Evolutionary conservation across 495 filamentous ascomycete genomes (phyloP), one percentile per base, ranked within the genome.

Genomic region (Viridothelium virens): DNA sequence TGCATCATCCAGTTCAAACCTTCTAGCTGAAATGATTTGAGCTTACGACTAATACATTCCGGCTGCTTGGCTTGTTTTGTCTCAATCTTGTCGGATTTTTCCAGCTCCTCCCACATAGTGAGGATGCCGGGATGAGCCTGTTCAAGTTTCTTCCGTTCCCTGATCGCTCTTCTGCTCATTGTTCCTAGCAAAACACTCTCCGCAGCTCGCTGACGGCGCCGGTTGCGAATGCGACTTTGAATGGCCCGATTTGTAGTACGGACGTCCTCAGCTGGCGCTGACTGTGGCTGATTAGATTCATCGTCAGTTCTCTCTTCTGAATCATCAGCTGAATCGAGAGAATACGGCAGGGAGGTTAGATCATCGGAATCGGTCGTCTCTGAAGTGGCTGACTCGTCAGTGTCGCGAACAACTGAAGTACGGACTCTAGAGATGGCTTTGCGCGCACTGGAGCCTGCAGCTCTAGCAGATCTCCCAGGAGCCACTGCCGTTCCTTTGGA

Each of bases 1-100:
- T 79, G 83, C 66, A 82, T 86, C 89, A 98, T 93, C 94, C 94
- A 98, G 66, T 91, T 86, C 46, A 98, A 77, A 6, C 94, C 94
- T 75, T 97, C 89, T 16, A 95, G 86, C 70, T 98, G 94, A 75
- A 97, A 97, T 1, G 87, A 86, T 75, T 97, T 94, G 62, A 98
- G 79, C 44, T 85, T 86, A 25, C 93, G 86, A 39, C 81, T 89
- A 68, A 98, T 96, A 3, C 83, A 85, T 7, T 75, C 73, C 25
- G 94, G 94, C 72, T 98, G 94, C 63, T 84, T 77, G 38, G 89
- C 90, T 65, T 81, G 79, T 53, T 84, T 81, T 38, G 86, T 82
- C 14, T 83, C 79, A 61, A 96, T 84, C 18, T 82, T 77, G 1
- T 89, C 85, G 64, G 86, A 82, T 2, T 85, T 78, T 72, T 85